Percentiles rank a stretch among this genome's conserved stretches.
Conservation (phyloP, 768 basidiomycete species). For the Mycena sanguinolenta region DNA sequence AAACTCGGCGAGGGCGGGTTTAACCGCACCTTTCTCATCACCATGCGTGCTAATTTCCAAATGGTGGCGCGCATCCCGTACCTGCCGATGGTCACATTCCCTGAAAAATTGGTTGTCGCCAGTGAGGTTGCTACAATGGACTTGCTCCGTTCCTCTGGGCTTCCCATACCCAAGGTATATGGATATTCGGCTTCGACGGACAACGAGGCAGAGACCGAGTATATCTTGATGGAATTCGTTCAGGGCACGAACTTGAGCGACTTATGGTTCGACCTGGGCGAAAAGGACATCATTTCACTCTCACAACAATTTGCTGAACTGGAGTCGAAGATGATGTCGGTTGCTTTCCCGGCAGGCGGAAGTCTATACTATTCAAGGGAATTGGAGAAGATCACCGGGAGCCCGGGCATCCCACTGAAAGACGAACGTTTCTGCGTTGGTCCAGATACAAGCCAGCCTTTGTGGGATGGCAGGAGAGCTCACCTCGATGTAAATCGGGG, state of each 20-base stretch:
- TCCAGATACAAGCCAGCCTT: constrained; percentile 55
- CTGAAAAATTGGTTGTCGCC: constrained; percentile 54
- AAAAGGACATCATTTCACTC: constrained; percentile 56
- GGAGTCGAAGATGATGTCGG: constrained; percentile 62
- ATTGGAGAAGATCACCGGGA: constrained; percentile 54
- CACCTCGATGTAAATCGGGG: constrained; percentile 63
- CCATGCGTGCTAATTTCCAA: constrained; percentile 49
- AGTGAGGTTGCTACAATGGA: constrained; percentile 63
- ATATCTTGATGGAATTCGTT: constrained; percentile 62
- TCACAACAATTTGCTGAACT: constrained; percentile 60
- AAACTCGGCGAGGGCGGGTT: constrained; percentile 63
- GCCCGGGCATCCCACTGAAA: constrained; percentile 51
- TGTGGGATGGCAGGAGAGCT: constrained; percentile 66
- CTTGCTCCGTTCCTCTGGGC: constrained; percentile 53
- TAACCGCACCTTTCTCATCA: constrained; percentile 57
- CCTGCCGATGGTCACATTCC: constrained; percentile 49
- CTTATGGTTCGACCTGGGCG: constrained; percentile 53
- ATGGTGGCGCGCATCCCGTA: constrained; percentile 60
- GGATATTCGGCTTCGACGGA: constrained; percentile 55
- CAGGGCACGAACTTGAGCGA: constrained; percentile 57
- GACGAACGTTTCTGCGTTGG: constrained; percentile 60
- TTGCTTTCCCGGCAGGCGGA: constrained; percentile 63
- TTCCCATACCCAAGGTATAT: constrained; percentile 59
- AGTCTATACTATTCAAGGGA: constrained; percentile 64
- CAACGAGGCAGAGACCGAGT: constrained; percentile 57